These are phyloP conservation scores for Sugiyamaella chiloensis DNA, from an alignment of 805 yeast genomes.

Conservation along the genomic window DNA sequence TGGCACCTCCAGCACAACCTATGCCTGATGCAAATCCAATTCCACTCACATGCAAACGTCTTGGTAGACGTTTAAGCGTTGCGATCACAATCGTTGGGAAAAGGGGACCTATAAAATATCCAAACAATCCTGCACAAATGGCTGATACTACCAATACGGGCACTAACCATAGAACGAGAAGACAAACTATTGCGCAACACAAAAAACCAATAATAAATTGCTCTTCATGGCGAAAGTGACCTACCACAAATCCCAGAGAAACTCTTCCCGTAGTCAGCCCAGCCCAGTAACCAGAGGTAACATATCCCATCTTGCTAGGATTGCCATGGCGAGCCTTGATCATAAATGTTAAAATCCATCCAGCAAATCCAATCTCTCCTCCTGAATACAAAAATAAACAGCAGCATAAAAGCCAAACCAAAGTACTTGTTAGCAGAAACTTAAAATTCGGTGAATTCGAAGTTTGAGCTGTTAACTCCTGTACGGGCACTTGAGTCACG, in stretches of 20 bases:
- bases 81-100: slow-evolving; percentile 71
- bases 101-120: slow-evolving; percentile 63
- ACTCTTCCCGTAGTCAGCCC: slow-evolving; percentile 67
- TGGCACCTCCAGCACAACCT: slow-evolving; percentile 81
- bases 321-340: slow-evolving; percentile 52
- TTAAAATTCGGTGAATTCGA: neutral
- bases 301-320: slow-evolving; percentile 51
- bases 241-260: slow-evolving; percentile 40
- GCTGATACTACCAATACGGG: slow-evolving; percentile 46
- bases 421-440: neutral
- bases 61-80: slow-evolving; percentile 59
- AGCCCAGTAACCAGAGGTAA: slow-evolving; percentile 68
- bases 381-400: slow-evolving; percentile 65
- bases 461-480: neutral
- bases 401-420: slow-evolving; percentile 45
- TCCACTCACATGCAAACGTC: slow-evolving; percentile 56
- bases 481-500: neutral
- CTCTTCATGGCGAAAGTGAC: slow-evolving; percentile 22
- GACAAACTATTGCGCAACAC: slow-evolving; percentile 37
- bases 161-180: slow-evolving; percentile 48
- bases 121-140: slow-evolving; percentile 46
- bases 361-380: slow-evolving; percentile 63
- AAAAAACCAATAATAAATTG: slow-evolving; percentile 29
- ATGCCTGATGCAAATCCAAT: slow-evolving; percentile 72
- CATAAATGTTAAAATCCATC: slow-evolving; percentile 66